Conservation (phyloP, 345 rosid species). For the Excoecaria cochinchinensis region DNA sequence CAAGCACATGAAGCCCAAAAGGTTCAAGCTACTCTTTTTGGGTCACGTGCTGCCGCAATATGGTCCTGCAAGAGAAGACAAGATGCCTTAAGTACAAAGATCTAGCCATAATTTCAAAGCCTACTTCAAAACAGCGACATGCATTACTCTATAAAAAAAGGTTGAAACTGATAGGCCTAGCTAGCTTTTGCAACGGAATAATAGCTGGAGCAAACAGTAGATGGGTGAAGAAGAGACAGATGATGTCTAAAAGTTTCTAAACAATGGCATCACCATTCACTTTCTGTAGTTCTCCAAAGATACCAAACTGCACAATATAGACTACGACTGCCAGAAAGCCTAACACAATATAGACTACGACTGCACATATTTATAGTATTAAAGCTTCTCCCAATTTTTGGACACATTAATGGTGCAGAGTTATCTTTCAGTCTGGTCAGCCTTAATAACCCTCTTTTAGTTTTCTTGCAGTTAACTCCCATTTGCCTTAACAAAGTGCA, state of each 20-base stretch:
- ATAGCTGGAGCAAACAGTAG: not conserved
- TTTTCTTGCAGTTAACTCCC: not conserved
- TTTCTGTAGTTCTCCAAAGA: not conserved
- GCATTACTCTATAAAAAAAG: not conserved
- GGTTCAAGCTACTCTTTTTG: constrained; percentile 52
- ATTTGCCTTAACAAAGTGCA: not conserved
- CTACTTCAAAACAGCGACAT: not conserved
- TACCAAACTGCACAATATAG: not conserved
- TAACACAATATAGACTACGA: not conserved
- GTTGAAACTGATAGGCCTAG: not conserved
- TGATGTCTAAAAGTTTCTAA: not conserved
- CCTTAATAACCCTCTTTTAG: not conserved
- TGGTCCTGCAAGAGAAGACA: constrained; percentile 60
- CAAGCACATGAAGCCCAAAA: not conserved
- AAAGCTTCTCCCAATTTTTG: not conserved
- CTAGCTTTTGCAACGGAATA: not conserved
- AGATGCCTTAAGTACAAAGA: constrained; percentile 4
- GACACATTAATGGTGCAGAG: not conserved
- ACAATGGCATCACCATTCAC: not conserved
- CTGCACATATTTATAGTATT: not conserved
- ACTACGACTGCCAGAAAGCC: not conserved
- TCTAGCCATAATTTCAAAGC: not conserved
- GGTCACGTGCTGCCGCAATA: constrained; percentile 73
- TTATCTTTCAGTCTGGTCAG: not conserved
- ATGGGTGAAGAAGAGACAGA: not conserved